Percentiles rank a stretch among this genome's conserved stretches.
Evolutionary conservation across 140 eudicot species (phyloP).

Genomic region (Flaveria floridana): DNA sequence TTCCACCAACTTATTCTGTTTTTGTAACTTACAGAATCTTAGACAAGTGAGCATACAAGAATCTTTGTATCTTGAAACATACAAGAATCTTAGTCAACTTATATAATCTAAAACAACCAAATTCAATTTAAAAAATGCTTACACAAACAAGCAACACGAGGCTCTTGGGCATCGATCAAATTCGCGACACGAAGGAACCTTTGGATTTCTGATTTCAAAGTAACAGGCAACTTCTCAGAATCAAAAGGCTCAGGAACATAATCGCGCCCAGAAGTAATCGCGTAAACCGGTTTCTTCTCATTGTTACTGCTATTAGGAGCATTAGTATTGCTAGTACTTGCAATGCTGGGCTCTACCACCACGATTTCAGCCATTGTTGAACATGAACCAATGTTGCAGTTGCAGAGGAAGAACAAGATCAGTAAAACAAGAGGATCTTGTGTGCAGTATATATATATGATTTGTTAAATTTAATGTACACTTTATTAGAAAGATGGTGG

Average conservation of each 20-base stretch:
- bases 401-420: slow-evolving; percentile 22
- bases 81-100: slow-evolving; percentile 11
- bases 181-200: slow-evolving; percentile 92
- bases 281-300: slow-evolving; percentile 35
- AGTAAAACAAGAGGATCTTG: slow-evolving; percentile 47
- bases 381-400: slow-evolving; percentile 26
- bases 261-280: slow-evolving; percentile 56
- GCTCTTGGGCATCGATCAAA: slow-evolving; percentile 71
- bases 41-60: slow-evolving; percentile 22
- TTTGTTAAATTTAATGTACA: slow-evolving; percentile 29
- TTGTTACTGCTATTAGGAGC: slow-evolving; percentile 32
- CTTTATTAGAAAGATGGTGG: slow-evolving; percentile 44
- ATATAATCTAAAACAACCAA: background rate
- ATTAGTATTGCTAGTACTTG: slow-evolving; percentile 37
- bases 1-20: background rate
- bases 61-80: slow-evolving; percentile 11
- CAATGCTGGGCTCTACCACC: slow-evolving; percentile 56
- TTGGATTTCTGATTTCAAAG: slow-evolving; percentile 84
- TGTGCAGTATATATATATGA: slow-evolving; percentile 34
- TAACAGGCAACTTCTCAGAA: slow-evolving; percentile 85
- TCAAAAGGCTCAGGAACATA: slow-evolving; percentile 80
- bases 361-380: slow-evolving; percentile 65
- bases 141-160: slow-evolving; percentile 93
- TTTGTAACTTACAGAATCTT: slow-evolving; percentile 22
- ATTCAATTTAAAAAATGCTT: slow-evolving; percentile 31